Percentiles rank a stretch among this genome's conserved stretches.
phyloP scores from a whole-genome alignment of 495 filamentous ascomycete genomes.

The Talaromyces trachyspermus region DNA sequence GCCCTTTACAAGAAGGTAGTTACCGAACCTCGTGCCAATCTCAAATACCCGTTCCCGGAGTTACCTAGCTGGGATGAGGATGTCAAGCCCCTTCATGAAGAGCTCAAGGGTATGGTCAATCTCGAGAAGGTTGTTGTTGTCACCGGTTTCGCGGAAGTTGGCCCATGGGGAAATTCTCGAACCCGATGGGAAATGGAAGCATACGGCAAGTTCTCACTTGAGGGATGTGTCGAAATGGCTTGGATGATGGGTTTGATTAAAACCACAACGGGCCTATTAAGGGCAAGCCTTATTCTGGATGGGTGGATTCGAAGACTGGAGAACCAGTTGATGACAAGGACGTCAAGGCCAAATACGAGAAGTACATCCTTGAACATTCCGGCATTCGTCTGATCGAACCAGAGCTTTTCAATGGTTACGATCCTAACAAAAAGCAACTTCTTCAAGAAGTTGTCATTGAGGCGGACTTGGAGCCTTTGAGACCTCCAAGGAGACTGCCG shows the following conservation, averaged over 20 bases:
- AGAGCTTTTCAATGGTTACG: constrained; percentile 93
- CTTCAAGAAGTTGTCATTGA: constrained; percentile 96
- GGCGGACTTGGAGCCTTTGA: constrained; percentile 95
- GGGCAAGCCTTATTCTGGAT: constrained; percentile 92
- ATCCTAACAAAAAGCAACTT: constrained; percentile 96
- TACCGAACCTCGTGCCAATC: constrained; percentile 90
- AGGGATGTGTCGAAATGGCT: constrained; percentile 98
- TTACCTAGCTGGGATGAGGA: constrained; percentile 88
- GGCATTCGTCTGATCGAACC: constrained; percentile 98
- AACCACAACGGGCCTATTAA: constrained; percentile 98
- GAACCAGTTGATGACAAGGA: constrained; percentile 98
- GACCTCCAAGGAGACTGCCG: constrained; percentile 90
- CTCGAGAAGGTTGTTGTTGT: constrained; percentile 96
- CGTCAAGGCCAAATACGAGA: constrained; percentile 93
- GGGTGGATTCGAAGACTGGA: constrained; percentile 90
- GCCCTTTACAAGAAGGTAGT: constrained; percentile 89
- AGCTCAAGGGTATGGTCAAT: constrained; percentile 95
- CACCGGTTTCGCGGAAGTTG: constrained; percentile 92
- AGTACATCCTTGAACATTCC: constrained; percentile 89
- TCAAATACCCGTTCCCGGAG: constrained; percentile 90
- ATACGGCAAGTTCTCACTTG: constrained; percentile 89
- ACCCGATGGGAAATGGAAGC: constrained; percentile 99
- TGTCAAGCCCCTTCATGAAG: constrained; percentile 75
- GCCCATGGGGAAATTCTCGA: constrained; percentile 96
- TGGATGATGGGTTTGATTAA: constrained; percentile 99